Evolutionary conservation across 148 eudicot species (phyloP).

Genomic region (Pharnaceum exiguum): DNA sequence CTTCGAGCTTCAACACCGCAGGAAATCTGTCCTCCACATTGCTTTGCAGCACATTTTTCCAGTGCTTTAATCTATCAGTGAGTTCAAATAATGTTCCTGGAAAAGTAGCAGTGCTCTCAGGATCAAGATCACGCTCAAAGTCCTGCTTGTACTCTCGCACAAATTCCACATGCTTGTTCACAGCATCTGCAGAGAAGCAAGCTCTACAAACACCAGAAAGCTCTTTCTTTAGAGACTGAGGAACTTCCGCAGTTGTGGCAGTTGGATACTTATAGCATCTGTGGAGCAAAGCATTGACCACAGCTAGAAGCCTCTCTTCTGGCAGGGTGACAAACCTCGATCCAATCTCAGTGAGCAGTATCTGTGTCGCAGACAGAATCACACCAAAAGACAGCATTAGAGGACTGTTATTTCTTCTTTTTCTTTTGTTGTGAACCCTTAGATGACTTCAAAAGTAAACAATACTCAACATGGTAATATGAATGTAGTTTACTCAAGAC

Average conservation of each 20-base stretch:
- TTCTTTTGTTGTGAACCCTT: too few species aligned
- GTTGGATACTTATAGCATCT: constrained; percentile 97
- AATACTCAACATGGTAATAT: not conserved
- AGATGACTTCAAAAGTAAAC: too few species aligned
- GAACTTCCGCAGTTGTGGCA: constrained; percentile 98
- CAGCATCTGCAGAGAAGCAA: constrained; percentile 97
- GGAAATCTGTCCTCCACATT: constrained; percentile 97
- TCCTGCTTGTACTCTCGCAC: constrained; percentile 96
- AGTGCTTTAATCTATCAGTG: constrained; percentile 84
- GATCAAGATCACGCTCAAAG: constrained; percentile 97
- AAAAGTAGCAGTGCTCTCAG: constrained; percentile 81
- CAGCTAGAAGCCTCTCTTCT: constrained; percentile 97
- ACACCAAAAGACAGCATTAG: not conserved
- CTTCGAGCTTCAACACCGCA: constrained; percentile 91
- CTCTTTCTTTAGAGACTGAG: constrained; percentile 95
- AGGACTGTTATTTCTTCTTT: too few species aligned
- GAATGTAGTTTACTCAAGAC: not conserved
- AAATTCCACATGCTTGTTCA: constrained; percentile 93
- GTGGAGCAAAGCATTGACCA: constrained; percentile 91
- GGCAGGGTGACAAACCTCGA: constrained; percentile 97
- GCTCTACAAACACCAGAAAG: constrained; percentile 98
- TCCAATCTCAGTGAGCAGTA: constrained; percentile 90
- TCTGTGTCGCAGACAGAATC: constrained; percentile 30
- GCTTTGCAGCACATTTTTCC: constrained; percentile 98
- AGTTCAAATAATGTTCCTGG: constrained; percentile 85